Base-by-base conservation (phyloP, 768 basidiomycete species). In the Lentinus tigrinus region DNA sequence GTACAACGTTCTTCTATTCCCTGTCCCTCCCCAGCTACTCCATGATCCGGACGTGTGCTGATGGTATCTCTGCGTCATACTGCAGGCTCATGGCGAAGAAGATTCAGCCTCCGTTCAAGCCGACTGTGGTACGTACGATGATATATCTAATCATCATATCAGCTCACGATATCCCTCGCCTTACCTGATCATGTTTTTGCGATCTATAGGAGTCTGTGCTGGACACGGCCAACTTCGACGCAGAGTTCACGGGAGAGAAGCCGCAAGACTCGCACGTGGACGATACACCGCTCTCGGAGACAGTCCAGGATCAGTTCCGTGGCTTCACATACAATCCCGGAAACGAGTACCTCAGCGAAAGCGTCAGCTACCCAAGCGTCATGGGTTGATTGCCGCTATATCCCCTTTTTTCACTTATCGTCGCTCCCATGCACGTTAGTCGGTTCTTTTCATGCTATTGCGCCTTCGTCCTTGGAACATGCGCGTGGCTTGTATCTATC, bases 21-120 rank as follows among this genome's bases (percentile, higher is more conserved):
- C 28, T 16, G 6, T 36, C 10, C 36, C 16, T 10, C 24, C 26
- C 37, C 44, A 21, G 34, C 17, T 14, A 8, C 47, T 19, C 14
- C 2, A 1, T n/a, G n/a, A n/a, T n/a, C n/a, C n/a, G 13, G 38
- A 24, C 47, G 14, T 47, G 17, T 21, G 27, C 48, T 63, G 47
- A 57, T 38, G 50, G 17, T 21, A 21, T 13, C 7, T 13, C 11
- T 52, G 54, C 46, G 54, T 60, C 49, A 56, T 50, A 10, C 7
- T 28, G 21, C 63, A 89, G 87, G 58, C 77, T 98, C 24, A 77
- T 95, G 44, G 87, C 88, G 27, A 98, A 96, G 80, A 95, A 96
- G 79, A 95, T 97, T 52, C 93, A 95, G 67, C 95, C 96, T 1
- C 91, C 93, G 7, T 98, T 98, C 80, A 99, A 99, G 75, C 96